Evolutionary conservation across 768 basidiomycete species (phyloP), one percentile per base, ranked within the genome.

Genomic region (Daedalea quercina): DNA sequence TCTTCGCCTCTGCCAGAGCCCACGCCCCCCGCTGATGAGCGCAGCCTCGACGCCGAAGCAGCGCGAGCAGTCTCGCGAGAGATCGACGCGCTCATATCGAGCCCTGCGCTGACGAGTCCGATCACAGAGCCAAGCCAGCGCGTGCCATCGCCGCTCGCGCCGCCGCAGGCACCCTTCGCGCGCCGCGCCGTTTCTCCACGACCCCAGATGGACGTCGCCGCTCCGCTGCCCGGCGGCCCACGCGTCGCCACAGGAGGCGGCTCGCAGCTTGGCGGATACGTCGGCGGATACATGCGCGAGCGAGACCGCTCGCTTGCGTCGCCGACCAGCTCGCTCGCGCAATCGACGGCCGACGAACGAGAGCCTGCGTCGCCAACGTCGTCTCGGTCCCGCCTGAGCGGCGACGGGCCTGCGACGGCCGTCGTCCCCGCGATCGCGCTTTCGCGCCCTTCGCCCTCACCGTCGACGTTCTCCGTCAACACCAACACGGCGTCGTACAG

Each of bases 21-120:
- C 4, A 13, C 47, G 23, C 59, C 47, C 20, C 54, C 41, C 25
- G 26, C 17, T 15, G 54, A 57, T 19, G 60, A 60, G 19, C 53
- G 40, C 0, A 61, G 76, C 12, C 73, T 79, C 25, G 80, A 84
- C 57, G 80, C 78, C 1, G 87, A 85, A 17, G 85, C 82, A 24
- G 85, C 85, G 3, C 75, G 80, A 17, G 85, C 85, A 63, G 74
- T 90, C 1, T 77, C 77, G 12, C 76, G 79, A 12, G 87, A 87
- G 61, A 59, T 87, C 46, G 82, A 85, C 52, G 72, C 79, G 19
- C 66, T 87, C 17, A 73, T 70, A 52, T 76, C 73, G 55, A 67
- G 57, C 51, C 63, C 73, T 0, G 61, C 63, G 60, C 54, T 56
- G 54, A 56, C 49, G 51, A 33, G 53, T 57, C 60, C 63, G 1